Conservation (phyloP, 192 early-diverging fungal species). For the Chytriomyces sp. region DNA sequence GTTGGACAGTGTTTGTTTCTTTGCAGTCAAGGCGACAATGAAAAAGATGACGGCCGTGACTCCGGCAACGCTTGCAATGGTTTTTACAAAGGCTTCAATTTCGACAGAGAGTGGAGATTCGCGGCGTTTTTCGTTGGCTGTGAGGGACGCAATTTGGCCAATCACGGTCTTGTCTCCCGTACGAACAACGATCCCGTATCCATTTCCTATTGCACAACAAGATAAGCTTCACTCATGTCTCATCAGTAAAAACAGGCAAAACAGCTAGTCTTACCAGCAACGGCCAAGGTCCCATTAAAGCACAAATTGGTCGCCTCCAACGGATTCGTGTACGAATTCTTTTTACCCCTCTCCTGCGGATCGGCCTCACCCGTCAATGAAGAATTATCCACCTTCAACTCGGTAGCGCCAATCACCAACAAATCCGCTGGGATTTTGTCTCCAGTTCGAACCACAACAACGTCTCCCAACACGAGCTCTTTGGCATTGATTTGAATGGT, state of each 20-base stretch:
- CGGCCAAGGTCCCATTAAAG: slow-evolving; percentile 87
- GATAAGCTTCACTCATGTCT: not conserved
- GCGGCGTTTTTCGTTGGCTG: slow-evolving; percentile 44
- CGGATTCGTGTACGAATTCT: slow-evolving; percentile 75
- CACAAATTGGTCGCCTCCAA: slow-evolving; percentile 91
- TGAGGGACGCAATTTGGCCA: slow-evolving; percentile 55
- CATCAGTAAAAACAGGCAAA: not conserved
- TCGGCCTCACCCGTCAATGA: slow-evolving; percentile 54
- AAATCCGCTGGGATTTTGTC: slow-evolving; percentile 56
- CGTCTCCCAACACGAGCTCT: slow-evolving; percentile 54
- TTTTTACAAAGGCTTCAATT: slow-evolving; percentile 64
- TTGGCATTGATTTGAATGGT: slow-evolving; percentile 58
- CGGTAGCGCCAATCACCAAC: slow-evolving; percentile 42
- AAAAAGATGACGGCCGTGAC: slow-evolving; percentile 84
- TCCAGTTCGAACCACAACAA: slow-evolving; percentile 46
- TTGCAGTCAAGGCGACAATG: slow-evolving; percentile 69
- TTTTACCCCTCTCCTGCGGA: slow-evolving; percentile 67
- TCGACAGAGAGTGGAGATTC: slow-evolving; percentile 51
- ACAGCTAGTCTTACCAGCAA: slow-evolving; percentile 36
- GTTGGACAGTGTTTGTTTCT: slow-evolving; percentile 39
- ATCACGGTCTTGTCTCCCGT: slow-evolving; percentile 60
- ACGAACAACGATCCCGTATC: slow-evolving; percentile 55
- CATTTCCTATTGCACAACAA: slow-evolving; percentile 45
- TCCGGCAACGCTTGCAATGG: slow-evolving; percentile 79
- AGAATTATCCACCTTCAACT: slow-evolving; percentile 53